Evolutionary conservation across 768 basidiomycete species (phyloP).

Genomic region (Hericium erinaceus): DNA sequence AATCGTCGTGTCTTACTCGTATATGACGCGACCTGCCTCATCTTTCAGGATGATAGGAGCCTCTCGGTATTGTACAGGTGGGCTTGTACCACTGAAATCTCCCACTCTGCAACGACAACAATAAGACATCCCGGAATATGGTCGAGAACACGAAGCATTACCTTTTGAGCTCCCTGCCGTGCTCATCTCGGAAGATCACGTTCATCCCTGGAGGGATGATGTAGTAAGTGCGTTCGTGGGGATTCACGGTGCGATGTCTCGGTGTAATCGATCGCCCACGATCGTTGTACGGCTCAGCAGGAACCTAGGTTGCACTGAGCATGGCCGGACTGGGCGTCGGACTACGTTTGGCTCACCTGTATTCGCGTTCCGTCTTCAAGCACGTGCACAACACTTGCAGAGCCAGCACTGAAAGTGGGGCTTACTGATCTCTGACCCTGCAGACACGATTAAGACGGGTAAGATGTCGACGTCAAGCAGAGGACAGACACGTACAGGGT

Average conservation of each 20-base stretch:
- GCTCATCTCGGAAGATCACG: slow-evolving; percentile 13
- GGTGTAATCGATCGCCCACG: not conserved
- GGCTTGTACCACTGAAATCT: slow-evolving; percentile 7
- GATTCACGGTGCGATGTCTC: not conserved
- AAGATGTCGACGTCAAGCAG: no score
- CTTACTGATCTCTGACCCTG: not conserved
- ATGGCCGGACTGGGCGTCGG: not conserved
- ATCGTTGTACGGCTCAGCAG: not conserved
- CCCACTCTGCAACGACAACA: slow-evolving; percentile 8
- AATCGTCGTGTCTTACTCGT: slow-evolving; percentile 2
- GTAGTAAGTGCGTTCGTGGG: slow-evolving; percentile 11
- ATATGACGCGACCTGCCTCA: slow-evolving; percentile 8
- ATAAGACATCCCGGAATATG: not conserved
- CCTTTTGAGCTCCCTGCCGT: slow-evolving; percentile 12
- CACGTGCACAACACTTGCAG: slow-evolving; percentile 10
- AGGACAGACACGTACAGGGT: no score
- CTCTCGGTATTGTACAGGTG: slow-evolving; percentile 7
- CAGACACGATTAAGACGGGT: not conserved
- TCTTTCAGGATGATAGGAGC: slow-evolving; percentile 12
- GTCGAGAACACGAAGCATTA: not conserved
- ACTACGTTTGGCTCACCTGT: not conserved
- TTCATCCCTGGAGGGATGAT: slow-evolving; percentile 15
- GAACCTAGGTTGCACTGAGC: not conserved
- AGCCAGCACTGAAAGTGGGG: slow-evolving; percentile 3
- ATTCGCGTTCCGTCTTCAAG: slow-evolving; percentile 9